Base-by-base conservation (phyloP, 768 basidiomycete species). In the Fomitopsis serialis region DNA sequence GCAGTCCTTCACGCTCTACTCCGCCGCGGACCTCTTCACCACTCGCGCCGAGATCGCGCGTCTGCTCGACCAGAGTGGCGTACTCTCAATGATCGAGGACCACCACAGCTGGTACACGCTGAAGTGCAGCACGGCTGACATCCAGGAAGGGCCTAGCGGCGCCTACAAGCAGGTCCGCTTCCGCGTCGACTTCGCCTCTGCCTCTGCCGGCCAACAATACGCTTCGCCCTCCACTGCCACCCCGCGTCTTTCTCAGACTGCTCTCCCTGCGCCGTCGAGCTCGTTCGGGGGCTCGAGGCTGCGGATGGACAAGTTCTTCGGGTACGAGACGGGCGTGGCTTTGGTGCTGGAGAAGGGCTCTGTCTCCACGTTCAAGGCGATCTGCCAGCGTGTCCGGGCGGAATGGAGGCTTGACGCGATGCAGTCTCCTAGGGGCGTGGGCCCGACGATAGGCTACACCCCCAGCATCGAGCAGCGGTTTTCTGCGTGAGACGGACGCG, bases 301-400 rank as follows among this genome's bases (percentile, higher is more conserved):
- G 61, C 66, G 55, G 36, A 59, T 66, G 44, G 68, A 60, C 47
- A 42, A 61, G 55, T 66, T 67, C 29, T 52, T 55, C 29, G 67
- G 63, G n/a, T 80, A 74, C 58, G 66, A 74, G 52, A 89, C 87
- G 42, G 82, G 82, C 42, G 79, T 95, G 56, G 82, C 84, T 51
- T 72, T 98, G 60, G 78, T 89, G 22, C 85, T 90, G 58, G 94
- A 97, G 74, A 97, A 93, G 69, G 95, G 95, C 23, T 90, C 92
- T 6, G 78, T 88, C 64, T 87, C 91, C 51, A 85, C 89, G 44
- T 96, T 97, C 74, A 86, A 84, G 68, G 72, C 77, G 5, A 75
- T 93, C 11, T 90, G 87, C 74, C 80, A 80, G 63, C 78, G 80
- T 58, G 67, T 95, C 59, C 80, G 84, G 63, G 81, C 84, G 37